Evolutionary conservation across 2,329 filamentous ascomycete genomes (phyloP), one percentile per base, ranked within the genome.

Genomic region (Sporothrix mexicana): DNA sequence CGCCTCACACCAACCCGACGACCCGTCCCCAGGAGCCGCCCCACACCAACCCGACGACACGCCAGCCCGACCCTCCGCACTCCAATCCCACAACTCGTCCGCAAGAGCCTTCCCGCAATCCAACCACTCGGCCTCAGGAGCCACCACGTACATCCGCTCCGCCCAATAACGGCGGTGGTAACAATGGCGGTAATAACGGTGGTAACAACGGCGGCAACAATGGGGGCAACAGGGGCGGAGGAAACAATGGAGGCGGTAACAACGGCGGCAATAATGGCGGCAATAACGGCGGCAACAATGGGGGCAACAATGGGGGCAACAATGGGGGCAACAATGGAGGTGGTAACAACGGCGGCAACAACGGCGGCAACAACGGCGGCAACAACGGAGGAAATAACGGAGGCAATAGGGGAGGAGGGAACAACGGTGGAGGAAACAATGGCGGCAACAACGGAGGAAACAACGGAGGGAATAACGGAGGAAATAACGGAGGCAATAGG

Each of bases 391-490:
- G 55, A 12, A 36, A 36, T 15, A 61, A 61, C 8, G 57, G 57
- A 9, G 57, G 57, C 2, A 61, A 55, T 23, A 55, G 23, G 9
- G 51, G 51, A 3, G 51, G 51, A 55, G 51, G 51, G 3, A 55
- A 23, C 51, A 55, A 23, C n/a, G 51, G 51, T 5, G 30, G 30
- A 2, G 51, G 51, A 2, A 23, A 41, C 6, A 43, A 41, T 12
- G 57, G 57, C 9, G 57, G 57, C 1, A 43, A 43, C 15, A 61
- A 41, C 10, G 30, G 25, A 1, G 57, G 57, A 0, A 41, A 41
- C 15, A 61, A 59, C 5, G 55, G 55, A 17, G 36, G 55, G 2
- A 69, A 69, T n/a, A 43, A 45, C 3, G 67, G 51, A 45, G 67
- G 67, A 4, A 47, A 53, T 12, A 68, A 68, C 12, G 47, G 23